Evolutionary conservation across 176 grass and related monocot species (phyloP), one percentile per base, ranked within the genome.

Genomic region (Tillandsia leiboldiana): DNA sequence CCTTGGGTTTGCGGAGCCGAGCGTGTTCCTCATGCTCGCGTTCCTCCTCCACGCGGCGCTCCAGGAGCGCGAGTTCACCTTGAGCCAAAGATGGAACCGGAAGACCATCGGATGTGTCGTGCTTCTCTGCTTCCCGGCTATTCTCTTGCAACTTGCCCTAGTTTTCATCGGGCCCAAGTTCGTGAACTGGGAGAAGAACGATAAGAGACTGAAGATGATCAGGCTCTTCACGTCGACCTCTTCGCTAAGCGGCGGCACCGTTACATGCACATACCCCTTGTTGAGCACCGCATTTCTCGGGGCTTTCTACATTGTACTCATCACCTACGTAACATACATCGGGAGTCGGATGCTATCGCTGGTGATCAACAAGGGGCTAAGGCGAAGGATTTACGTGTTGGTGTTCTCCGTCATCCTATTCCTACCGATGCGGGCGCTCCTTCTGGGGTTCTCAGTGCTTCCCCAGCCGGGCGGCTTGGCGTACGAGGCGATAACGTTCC

Each of bases 1-100:
- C 83, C 73, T 97, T 27, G 94, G 94, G 53, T 92, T 97, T 85
- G 89, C 94, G 15, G 94, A 97, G 74, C 94, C 94, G 9, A 83
- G 86, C 53, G 79, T 97, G 68, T 92, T 97, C 83, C 56, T 97
- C 51, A 79, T 97, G 83, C 86, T 92, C 3, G 80, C 82, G 7
- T 90, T 90, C 62, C 90, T 97, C 78, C 81, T 97, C 9, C 83
- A 84, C 56, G 94, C 86, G 17, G 89, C 94, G 66, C 77, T 97
- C 79, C 82, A 92, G 61, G 89, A 87, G 64, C 85, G 91, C 18
- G 89, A 92, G 26, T 72, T 72, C 50, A 87, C 89, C 12, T 71
- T 92, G 26, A 97, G 86, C 57, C 72, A 48, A 18, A 76, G 73
- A 66, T 97, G 94, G 86, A 97, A 92, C 79, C 70, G 72, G 52